These are phyloP conservation scores for Coriaria nepalensis DNA, from an alignment of 306 rosid species.

Conservation along the genomic window DNA sequence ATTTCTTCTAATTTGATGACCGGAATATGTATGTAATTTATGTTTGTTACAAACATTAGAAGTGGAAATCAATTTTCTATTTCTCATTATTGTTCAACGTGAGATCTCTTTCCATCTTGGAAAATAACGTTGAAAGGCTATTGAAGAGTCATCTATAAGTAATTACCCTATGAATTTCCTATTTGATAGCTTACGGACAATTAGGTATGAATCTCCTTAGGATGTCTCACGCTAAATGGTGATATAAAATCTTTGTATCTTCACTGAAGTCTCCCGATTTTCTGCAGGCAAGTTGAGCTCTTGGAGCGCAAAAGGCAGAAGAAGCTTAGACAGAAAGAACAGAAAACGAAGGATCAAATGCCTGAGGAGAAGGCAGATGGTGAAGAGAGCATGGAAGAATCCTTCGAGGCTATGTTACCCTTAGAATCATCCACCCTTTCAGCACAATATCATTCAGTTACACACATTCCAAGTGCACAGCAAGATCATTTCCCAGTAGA, in stretches of 20 bases:
- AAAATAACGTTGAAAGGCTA: too few relatives aligned
- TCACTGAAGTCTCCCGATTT: slow-evolving; percentile 9
- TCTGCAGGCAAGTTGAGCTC: slow-evolving; percentile 53
- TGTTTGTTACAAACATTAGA: too few relatives aligned
- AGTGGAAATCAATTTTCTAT: too few relatives aligned
- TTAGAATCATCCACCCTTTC: slow-evolving; percentile 31
- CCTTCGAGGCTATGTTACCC: slow-evolving; percentile 19
- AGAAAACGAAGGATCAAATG: slow-evolving; percentile 41
- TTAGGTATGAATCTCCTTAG: too few relatives aligned
- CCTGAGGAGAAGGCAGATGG: slow-evolving; percentile 27
- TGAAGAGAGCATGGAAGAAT: slow-evolving; percentile 20
- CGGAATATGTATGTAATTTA: too few relatives aligned
- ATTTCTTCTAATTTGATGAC: too few relatives aligned
- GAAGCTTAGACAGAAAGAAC: slow-evolving; percentile 72
- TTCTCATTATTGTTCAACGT: too few relatives aligned
- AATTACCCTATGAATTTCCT: too few relatives aligned
- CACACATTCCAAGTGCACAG: slow-evolving; percentile 16
- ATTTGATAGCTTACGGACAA: too few relatives aligned
- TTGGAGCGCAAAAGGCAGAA: slow-evolving; percentile 65
- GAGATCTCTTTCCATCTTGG: too few relatives aligned
- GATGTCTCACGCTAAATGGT: too few relatives aligned
- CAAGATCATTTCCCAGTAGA: slow-evolving; percentile 18
- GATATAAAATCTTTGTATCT: slow-evolving; percentile 1
- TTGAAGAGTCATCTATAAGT: too few relatives aligned
- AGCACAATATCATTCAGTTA: slow-evolving; percentile 23